Conservation (phyloP, 768 basidiomycete genomes). For the Hirschioporus abietinus region DNA sequence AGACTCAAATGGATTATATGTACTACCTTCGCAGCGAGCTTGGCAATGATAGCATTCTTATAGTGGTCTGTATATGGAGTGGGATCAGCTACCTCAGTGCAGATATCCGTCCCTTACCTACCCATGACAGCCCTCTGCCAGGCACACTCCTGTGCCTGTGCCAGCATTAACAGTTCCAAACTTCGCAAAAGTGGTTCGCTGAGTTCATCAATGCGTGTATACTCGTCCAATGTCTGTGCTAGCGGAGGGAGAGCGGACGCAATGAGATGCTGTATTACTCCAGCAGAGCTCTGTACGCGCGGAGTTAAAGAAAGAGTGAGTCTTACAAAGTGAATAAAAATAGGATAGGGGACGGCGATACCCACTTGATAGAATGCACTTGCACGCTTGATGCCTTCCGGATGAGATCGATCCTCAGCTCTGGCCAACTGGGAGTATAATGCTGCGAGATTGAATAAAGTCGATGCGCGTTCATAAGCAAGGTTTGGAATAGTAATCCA, state of each 20-base stretch:
- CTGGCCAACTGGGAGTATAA: slow-evolving; percentile 79
- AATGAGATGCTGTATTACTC: slow-evolving; percentile 58
- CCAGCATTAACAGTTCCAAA: slow-evolving; percentile 75
- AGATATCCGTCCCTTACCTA: slow-evolving; percentile 23
- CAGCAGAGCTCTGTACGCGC: slow-evolving; percentile 56
- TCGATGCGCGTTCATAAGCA: slow-evolving; percentile 72
- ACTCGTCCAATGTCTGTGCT: slow-evolving; percentile 38
- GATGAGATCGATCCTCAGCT: slow-evolving; percentile 59
- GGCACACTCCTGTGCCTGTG: slow-evolving; percentile 94
- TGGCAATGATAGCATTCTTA: slow-evolving; percentile 81
- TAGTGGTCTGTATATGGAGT: slow-evolving; percentile 42
- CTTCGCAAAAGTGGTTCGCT: slow-evolving; percentile 52
- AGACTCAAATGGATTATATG: not conserved
- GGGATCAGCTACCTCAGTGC: not conserved
- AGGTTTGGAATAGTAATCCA: slow-evolving; percentile 68
- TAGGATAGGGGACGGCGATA: not conserved
- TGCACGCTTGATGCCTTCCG: slow-evolving; percentile 83
- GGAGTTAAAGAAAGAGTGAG: not conserved
- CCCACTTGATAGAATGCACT: slow-evolving; percentile 64
- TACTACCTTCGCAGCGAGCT: slow-evolving; percentile 66
- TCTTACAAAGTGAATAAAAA: not conserved
- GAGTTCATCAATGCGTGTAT: slow-evolving; percentile 63
- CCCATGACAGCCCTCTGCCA: slow-evolving; percentile 92
- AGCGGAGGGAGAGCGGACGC: slow-evolving; percentile 51
- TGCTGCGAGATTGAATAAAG: slow-evolving; percentile 83